A percentile compares a stretch with the other conserved stretches of the same genome.
phyloP scores from a whole-genome alignment of 179 eudicot genomes.

The Camellia oleifera region DNA sequence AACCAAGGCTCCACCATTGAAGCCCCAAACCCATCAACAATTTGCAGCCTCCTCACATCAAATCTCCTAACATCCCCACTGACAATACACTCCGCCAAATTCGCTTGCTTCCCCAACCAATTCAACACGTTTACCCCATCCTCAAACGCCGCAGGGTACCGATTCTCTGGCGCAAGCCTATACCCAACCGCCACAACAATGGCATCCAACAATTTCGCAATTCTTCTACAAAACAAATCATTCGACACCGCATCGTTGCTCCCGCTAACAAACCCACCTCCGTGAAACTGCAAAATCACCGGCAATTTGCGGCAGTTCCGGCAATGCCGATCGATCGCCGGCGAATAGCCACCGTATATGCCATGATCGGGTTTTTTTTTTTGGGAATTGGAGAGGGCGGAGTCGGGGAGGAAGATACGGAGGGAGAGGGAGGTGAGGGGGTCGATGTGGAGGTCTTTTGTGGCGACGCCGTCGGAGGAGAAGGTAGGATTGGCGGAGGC shows the following conservation, averaged over 20 bases:
- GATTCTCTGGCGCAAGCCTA: constrained; percentile 72
- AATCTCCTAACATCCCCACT: constrained; percentile 36
- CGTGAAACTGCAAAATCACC: constrained; percentile 79
- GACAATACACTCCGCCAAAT: constrained; percentile 66
- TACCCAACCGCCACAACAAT: constrained; percentile 74
- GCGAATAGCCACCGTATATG: constrained; percentile 53
- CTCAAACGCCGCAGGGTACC: constrained; percentile 75
- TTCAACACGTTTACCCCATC: constrained; percentile 70
- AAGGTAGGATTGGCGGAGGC: constrained; percentile 65
- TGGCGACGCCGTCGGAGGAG: constrained; percentile 59
- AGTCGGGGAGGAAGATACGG: constrained; percentile 66
- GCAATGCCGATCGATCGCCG: constrained; percentile 24
- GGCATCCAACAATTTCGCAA: constrained; percentile 63
- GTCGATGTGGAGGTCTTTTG: constrained; percentile 74
- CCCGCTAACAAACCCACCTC: constrained; percentile 79
- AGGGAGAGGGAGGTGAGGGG: constrained; percentile 56
- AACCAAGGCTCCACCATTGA: constrained; percentile 80
- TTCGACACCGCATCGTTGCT: constrained; percentile 67
- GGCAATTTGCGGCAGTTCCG: constrained; percentile 51
- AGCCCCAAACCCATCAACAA: constrained; percentile 55
- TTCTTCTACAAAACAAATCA: constrained; percentile 60
- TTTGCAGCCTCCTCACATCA: constrained; percentile 37
- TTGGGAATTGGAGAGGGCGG: constrained; percentile 35
- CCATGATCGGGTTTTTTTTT: constrained; percentile 21
- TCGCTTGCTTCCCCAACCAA: constrained; percentile 71